Percentiles rank a stretch among this genome's conserved stretches.
Conservation (phyloP, 148 eudicot genomes). For the Arctostaphylos glauca region DNA sequence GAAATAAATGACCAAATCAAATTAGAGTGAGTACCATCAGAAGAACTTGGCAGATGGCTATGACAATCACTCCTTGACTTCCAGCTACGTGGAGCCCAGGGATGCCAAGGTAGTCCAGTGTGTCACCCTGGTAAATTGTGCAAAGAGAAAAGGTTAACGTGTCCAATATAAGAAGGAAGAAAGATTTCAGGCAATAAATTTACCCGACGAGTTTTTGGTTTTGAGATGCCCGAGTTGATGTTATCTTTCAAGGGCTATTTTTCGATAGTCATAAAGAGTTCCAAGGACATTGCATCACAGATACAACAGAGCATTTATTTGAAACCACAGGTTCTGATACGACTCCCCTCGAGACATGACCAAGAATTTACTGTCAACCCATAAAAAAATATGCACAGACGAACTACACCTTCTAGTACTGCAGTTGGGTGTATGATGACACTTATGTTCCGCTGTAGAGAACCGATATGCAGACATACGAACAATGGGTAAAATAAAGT, state of each 20-base stretch:
- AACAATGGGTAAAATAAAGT: too few species aligned
- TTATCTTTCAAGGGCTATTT: neutral
- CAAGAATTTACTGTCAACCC: too few species aligned
- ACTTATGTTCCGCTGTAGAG: too few species aligned
- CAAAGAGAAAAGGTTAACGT: neutral
- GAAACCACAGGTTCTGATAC: too few species aligned
- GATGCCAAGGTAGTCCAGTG: slow-evolving; percentile 97
- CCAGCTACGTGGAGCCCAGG: slow-evolving; percentile 97
- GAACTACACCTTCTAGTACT: neutral
- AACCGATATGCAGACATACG: too few species aligned
- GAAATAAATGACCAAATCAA: neutral
- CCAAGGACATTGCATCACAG: too few species aligned
- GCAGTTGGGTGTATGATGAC: too few species aligned
- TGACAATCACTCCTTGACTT: slow-evolving; percentile 88
- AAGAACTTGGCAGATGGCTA: slow-evolving; percentile 91
- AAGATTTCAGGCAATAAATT: neutral
- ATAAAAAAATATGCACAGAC: neutral
- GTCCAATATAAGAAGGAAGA: neutral
- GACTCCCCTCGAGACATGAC: too few species aligned
- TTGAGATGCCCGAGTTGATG: neutral
- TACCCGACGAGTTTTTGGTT: neutral
- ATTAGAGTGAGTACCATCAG: slow-evolving; percentile 58
- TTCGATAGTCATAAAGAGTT: neutral
- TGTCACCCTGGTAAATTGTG: slow-evolving; percentile 63
- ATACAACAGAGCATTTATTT: too few species aligned